Percentiles rank a stretch among this genome's conserved stretches.
phyloP scores from a whole-genome alignment of 176 grass and related monocot species.

The Urochloa ruziziensis region DNA sequence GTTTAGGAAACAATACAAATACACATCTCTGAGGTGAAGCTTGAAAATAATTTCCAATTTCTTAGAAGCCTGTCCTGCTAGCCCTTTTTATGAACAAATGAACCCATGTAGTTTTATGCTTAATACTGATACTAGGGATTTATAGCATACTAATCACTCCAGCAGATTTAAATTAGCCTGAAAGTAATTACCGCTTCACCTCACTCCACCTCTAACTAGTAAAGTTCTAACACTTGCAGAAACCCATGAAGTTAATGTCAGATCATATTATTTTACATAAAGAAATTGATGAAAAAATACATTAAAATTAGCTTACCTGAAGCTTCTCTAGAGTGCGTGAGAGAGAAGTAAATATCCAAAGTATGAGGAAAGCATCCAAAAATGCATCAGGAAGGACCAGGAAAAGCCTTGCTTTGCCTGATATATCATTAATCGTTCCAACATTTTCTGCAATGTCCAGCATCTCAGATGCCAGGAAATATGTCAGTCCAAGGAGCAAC shows the following conservation, averaged over 20 bases:
- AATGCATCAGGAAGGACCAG: conserved; percentile 96
- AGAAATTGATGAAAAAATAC: not conserved
- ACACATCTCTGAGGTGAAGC: too few relatives aligned
- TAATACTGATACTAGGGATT: not conserved
- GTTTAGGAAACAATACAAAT: too few relatives aligned
- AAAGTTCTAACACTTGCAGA: not conserved
- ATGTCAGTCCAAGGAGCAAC: conserved; percentile 93
- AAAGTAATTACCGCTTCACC: not conserved
- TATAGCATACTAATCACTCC: not conserved
- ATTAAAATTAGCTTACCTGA: conserved; percentile 52
- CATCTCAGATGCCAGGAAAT: conserved; percentile 87
- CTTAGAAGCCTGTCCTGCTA: not conserved
- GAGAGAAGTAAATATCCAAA: conserved; percentile 99
- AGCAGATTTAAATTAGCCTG: not conserved
- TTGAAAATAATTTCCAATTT: conserved; percentile 20
- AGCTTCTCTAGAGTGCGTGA: conserved; percentile 92
- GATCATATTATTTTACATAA: conserved; percentile 7
- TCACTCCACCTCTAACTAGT: not conserved
- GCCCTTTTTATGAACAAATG: not conserved
- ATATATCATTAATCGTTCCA: conserved; percentile 98
- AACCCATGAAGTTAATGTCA: not conserved
- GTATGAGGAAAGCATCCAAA: conserved; percentile 95
- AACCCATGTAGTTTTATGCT: not conserved
- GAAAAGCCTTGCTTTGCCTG: conserved; percentile 89
- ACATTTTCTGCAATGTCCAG: conserved; percentile 93